Evolutionary conservation across 2,329 filamentous ascomycete species (phyloP).

Genomic region (Penicillium sp.): DNA sequence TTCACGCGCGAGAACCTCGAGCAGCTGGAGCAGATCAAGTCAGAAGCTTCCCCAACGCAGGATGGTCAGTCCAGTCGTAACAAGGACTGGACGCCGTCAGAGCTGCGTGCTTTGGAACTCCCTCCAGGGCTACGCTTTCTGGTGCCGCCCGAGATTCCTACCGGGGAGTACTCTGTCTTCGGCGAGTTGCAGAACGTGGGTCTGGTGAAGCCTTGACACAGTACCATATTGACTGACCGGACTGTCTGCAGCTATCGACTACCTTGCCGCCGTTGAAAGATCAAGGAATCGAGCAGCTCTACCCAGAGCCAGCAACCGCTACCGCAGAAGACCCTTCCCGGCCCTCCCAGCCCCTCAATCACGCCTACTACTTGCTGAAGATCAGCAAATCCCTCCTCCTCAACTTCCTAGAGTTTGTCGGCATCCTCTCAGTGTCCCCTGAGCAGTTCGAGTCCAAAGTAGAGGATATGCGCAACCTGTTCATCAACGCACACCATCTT

Average conservation of each 20-base stretch:
- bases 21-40: conserved; percentile 54
- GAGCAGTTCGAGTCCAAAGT: conserved; percentile 68
- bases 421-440: conserved; percentile 66
- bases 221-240: conserved; percentile 6
- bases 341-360: conserved; percentile 46
- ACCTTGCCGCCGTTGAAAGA: conserved; percentile 66
- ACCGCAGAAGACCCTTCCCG: conserved; percentile 47
- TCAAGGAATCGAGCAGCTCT: conserved; percentile 69
- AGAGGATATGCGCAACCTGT: conserved; percentile 72
- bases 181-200: conserved; percentile 62
- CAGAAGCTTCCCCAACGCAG: conserved; percentile 32
- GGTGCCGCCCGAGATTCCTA: conserved; percentile 74
- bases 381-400: conserved; percentile 81
- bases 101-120: conserved; percentile 47
- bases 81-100: conserved; percentile 35
- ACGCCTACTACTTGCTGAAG: conserved; percentile 64
- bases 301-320: conserved; percentile 53
- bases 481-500: conserved; percentile 88
- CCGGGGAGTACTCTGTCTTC: conserved; percentile 71
- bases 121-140: conserved; percentile 72
- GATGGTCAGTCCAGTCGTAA: conserved; percentile 28
- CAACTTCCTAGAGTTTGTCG: conserved; percentile 82
- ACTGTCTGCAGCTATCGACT: conserved; percentile 49
- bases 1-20: conserved; percentile 75
- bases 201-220: conserved; percentile 1